phyloP scores from a whole-genome alignment of 306 rosid genomes.

The Rosa multiflora region DNA sequence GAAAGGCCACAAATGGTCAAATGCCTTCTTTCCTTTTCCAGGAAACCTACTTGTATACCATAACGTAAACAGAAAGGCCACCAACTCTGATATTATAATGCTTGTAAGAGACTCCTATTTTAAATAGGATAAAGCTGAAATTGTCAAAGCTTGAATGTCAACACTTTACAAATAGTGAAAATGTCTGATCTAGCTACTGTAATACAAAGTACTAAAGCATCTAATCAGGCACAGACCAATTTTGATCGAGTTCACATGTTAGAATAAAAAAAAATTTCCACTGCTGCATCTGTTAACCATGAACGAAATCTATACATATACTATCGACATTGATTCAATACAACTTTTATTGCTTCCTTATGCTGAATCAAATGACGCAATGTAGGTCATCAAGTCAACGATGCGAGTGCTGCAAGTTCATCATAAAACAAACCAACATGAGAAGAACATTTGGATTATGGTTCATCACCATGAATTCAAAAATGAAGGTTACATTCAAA shows the following conservation, averaged over 20 bases:
- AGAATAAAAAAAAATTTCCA: neutral
- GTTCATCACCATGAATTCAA: neutral
- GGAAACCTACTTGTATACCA: neutral
- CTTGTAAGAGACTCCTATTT: neutral
- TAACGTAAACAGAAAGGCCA: neutral
- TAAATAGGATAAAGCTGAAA: neutral
- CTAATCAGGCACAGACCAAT: neutral
- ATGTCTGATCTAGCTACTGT: neutral
- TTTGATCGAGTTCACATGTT: neutral
- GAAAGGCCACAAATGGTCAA: too few species aligned
- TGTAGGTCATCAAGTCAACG: conserved; percentile 51
- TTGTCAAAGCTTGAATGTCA: neutral
- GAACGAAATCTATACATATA: neutral
- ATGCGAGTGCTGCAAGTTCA: conserved; percentile 64
- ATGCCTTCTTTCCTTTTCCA: neutral
- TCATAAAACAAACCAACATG: neutral
- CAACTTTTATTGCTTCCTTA: neutral
- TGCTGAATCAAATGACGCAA: conserved; percentile 24
- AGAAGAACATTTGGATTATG: neutral
- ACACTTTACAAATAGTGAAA: neutral
- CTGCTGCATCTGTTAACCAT: neutral
- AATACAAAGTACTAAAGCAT: neutral
- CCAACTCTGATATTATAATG: neutral
- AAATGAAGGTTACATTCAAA: neutral
- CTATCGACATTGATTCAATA: neutral